Evolutionary conservation across 2,329 filamentous ascomycete genomes (phyloP).

Genomic region (Microsporum ferrugineum): DNA sequence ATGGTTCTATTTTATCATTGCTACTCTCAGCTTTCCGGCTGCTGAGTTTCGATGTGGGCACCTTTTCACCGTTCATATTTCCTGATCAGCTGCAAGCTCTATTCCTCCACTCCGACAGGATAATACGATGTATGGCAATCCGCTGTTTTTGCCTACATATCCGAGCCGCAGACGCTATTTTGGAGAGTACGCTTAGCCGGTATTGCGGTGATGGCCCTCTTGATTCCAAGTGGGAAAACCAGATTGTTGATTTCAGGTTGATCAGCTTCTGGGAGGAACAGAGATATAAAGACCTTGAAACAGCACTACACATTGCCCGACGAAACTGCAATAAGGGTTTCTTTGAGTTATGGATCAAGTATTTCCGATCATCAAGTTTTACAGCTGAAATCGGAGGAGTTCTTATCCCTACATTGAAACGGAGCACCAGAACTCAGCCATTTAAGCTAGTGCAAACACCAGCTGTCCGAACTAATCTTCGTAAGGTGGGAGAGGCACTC

Average conservation of each 20-base stretch:
- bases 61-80: conserved; percentile 54
- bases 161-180: conserved; percentile 65
- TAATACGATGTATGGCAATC: conserved; percentile 69
- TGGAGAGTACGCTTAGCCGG: conserved; percentile 57
- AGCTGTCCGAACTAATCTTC: conserved; percentile 63
- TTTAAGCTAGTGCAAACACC: conserved; percentile 54
- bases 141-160: conserved; percentile 70
- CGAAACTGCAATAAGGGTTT: conserved; percentile 17
- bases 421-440: conserved; percentile 38
- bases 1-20: conserved; percentile 32
- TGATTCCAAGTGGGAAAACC: conserved; percentile 62
- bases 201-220: conserved; percentile 55
- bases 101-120: conserved; percentile 47
- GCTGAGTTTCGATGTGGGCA: conserved; percentile 59
- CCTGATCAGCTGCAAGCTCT: conserved; percentile 57
- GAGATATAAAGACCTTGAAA: conserved; percentile 40
- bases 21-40: conserved; percentile 68
- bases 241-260: conserved; percentile 66
- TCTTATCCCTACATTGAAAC: conserved; percentile 49
- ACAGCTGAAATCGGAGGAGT: conserved; percentile 55
- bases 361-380: conserved; percentile 38
- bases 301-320: conserved; percentile 19
- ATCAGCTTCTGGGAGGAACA: conserved; percentile 53
- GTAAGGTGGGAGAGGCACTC: conserved; percentile 55
- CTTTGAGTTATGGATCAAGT: conserved; percentile 20